Evolutionary conservation across 2,329 filamentous ascomycete genomes (phyloP).

Genomic region (Cytospora leucostoma): DNA sequence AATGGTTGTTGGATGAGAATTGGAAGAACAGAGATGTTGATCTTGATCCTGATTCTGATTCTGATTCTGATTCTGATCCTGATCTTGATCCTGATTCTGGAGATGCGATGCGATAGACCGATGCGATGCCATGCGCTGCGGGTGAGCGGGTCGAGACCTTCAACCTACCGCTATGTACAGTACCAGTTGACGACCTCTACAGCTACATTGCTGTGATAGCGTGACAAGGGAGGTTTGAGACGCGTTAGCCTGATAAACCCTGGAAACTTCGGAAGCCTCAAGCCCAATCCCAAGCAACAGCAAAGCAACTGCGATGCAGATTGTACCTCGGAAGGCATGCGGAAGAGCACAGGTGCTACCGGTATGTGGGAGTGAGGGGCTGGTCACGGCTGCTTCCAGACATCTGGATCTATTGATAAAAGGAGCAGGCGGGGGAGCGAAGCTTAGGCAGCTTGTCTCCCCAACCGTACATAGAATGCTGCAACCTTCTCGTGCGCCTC

Average conservation of each 20-base stretch:
- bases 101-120: neutral
- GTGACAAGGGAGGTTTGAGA: neutral
- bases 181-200: too few relatives aligned
- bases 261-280: too few relatives aligned
- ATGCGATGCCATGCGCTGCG: constrained; percentile 6
- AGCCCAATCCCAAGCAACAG: too few relatives aligned
- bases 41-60: too few relatives aligned
- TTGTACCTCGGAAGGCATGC: too few relatives aligned
- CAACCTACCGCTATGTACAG: neutral
- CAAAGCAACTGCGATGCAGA: too few relatives aligned
- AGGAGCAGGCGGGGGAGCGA: constrained; percentile 8
- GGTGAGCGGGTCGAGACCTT: constrained; percentile 2
- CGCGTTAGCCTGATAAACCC: neutral
- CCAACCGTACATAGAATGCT: neutral
- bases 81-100: neutral
- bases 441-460: too few relatives aligned
- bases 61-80: too few relatives aligned
- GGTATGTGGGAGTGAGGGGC: neutral
- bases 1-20: constrained; percentile 31
- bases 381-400: constrained; percentile 10
- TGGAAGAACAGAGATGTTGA: constrained; percentile 27
- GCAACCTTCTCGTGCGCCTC: neutral
- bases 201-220: neutral
- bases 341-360: neutral
- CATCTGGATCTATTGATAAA: constrained; percentile 16